These are phyloP conservation scores for Ballota nigra DNA, from an alignment of 257 asterid genomes.

Conservation along the genomic window DNA sequence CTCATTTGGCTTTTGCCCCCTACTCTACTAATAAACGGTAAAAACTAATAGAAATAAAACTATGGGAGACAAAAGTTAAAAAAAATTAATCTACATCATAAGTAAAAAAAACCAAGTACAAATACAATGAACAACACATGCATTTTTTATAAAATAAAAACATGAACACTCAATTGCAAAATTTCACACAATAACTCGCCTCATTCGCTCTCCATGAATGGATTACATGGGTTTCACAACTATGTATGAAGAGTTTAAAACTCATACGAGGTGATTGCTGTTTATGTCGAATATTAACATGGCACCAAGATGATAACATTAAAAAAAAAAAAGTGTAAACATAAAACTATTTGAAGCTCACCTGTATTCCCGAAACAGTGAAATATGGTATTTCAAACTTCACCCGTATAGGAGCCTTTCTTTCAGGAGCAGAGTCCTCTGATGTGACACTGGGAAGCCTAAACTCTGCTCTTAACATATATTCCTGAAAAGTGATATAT, in stretches of 20 bases:
- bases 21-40: background rate
- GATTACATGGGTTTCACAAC: background rate
- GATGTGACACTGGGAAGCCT: constrained; percentile 90
- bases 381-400: constrained; percentile 98
- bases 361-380: constrained; percentile 99
- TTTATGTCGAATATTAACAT: background rate
- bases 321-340: background rate
- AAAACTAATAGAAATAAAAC: background rate
- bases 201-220: background rate
- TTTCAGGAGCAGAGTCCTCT: constrained; percentile 84
- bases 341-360: constrained; percentile 24
- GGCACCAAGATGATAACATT: constrained; percentile 5
- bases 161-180: background rate
- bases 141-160: too few relatives aligned
- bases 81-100: too few relatives aligned
- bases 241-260: constrained; percentile 7
- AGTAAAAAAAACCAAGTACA: background rate
- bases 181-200: background rate
- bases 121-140: background rate
- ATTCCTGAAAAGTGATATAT: constrained; percentile 52
- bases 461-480: constrained; percentile 97
- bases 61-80: background rate
- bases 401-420: constrained; percentile 97
- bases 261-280: background rate
- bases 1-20: background rate